Percentiles rank a stretch among this genome's conserved stretches.
Evolutionary conservation across 805 yeast species (phyloP).

Genomic region (Myxozyma melibiosi): DNA sequence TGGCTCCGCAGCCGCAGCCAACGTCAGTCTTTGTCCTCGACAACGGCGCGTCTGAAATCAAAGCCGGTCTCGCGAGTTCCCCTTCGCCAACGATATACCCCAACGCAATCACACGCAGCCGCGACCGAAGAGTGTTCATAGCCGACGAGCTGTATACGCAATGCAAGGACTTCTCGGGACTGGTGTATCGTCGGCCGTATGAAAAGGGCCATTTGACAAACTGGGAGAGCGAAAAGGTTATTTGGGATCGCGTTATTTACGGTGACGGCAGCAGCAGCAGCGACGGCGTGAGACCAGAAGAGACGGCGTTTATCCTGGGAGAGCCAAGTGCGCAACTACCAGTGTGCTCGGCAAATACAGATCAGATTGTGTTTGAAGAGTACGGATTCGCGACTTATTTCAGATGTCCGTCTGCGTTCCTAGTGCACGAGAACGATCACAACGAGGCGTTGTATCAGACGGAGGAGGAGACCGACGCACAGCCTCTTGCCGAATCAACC

Average conservation of each 20-base stretch:
- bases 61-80: constrained; percentile 51
- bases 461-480: neutral
- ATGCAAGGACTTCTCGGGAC: constrained; percentile 73
- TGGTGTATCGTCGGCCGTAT: constrained; percentile 75
- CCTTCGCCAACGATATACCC: constrained; percentile 50
- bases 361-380: constrained; percentile 92
- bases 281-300: constrained; percentile 44
- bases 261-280: constrained; percentile 11
- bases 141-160: constrained; percentile 64
- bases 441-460: neutral
- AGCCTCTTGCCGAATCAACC: neutral
- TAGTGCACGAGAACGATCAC: constrained; percentile 25
- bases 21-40: constrained; percentile 61
- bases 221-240: constrained; percentile 85
- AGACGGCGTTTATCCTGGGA: constrained; percentile 65
- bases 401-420: constrained; percentile 54
- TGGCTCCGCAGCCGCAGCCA: constrained; percentile 23
- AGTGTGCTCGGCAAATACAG: constrained; percentile 77
- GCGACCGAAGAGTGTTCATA: constrained; percentile 69
- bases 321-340: constrained; percentile 85
- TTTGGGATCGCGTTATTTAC: constrained; percentile 82
- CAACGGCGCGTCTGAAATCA: constrained; percentile 85
- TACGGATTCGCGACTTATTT: constrained; percentile 75
- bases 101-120: constrained; percentile 73
- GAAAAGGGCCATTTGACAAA: constrained; percentile 87